Conservation (phyloP, 78 protist genomes). For the Planoprotostelium fungivorum region DNA sequence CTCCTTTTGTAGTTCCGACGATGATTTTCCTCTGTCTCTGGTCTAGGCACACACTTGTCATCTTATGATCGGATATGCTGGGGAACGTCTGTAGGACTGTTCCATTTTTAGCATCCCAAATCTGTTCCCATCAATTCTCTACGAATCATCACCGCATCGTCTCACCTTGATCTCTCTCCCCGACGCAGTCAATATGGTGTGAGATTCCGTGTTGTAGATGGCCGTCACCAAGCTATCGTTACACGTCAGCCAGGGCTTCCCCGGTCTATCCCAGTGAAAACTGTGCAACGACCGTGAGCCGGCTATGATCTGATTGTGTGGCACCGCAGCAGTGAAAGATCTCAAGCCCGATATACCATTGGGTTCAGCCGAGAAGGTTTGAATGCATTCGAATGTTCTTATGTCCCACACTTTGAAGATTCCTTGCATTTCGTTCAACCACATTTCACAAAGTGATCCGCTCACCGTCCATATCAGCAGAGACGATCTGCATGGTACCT, state of each 20-base stretch:
- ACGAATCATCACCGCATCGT: not conserved
- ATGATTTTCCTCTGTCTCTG: not conserved
- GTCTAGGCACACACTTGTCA: not conserved
- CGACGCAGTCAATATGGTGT: not conserved
- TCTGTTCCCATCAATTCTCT: not conserved
- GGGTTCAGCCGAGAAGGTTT: not conserved
- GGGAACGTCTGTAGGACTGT: not conserved
- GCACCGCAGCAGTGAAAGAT: not conserved
- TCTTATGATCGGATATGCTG: not conserved
- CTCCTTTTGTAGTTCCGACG: not conserved
- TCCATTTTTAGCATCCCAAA: constrained; percentile 1
- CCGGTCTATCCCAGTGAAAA: not conserved
- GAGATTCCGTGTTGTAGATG: not conserved
- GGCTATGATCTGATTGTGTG: not conserved
- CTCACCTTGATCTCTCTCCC: not conserved
- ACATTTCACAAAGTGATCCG: not conserved
- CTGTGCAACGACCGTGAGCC: not conserved
- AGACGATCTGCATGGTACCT: not conserved
- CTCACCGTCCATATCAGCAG: not conserved
- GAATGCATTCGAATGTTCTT: not conserved
- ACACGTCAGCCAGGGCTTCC: not conserved
- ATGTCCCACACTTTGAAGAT: constrained; percentile 5
- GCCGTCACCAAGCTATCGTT: not conserved
- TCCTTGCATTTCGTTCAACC: not conserved
- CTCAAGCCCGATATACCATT: not conserved